Percentiles rank a stretch among this genome's conserved stretches.
These are phyloP conservation scores for Rhynchospora pubera DNA, from an alignment of 176 grass and related monocot genomes.

Conservation along the genomic window DNA sequence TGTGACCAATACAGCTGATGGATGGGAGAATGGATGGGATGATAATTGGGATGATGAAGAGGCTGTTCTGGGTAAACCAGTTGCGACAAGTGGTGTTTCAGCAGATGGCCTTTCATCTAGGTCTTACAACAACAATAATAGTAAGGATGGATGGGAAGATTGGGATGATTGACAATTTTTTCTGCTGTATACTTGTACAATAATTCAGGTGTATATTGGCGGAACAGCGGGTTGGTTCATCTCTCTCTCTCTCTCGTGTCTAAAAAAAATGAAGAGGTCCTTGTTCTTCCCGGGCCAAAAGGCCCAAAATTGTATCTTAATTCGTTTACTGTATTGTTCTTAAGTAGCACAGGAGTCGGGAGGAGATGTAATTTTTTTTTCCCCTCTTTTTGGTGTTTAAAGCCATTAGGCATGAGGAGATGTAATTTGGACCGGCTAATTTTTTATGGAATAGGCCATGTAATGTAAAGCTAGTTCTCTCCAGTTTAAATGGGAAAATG, in stretches of 20 bases:
- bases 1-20: slow-evolving; percentile 36
- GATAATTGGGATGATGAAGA: slow-evolving; percentile 95
- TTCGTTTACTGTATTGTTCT: not conserved
- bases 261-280: not conserved
- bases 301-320: not conserved
- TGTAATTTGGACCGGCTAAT: not conserved
- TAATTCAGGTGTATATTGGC: not conserved
- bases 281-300: not conserved
- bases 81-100: slow-evolving; percentile 32
- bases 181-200: not conserved
- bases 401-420: not conserved
- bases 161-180: slow-evolving; percentile 77
- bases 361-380: not conserved
- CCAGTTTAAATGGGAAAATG: not conserved
- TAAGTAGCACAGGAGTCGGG: not conserved
- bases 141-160: slow-evolving; percentile 86
- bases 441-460: not conserved
- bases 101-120: slow-evolving; percentile 57
- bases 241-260: not conserved
- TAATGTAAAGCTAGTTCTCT: not conserved
- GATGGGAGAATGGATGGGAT: slow-evolving; percentile 88
- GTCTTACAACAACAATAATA: slow-evolving; percentile 30
- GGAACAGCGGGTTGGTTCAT: not conserved
- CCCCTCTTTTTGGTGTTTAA: too few relatives aligned
- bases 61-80: slow-evolving; percentile 30